Evolutionary conservation across 2,329 filamentous ascomycete genomes (phyloP), one percentile per base, ranked within the genome.

Genomic region (Geosmithia morbida): DNA sequence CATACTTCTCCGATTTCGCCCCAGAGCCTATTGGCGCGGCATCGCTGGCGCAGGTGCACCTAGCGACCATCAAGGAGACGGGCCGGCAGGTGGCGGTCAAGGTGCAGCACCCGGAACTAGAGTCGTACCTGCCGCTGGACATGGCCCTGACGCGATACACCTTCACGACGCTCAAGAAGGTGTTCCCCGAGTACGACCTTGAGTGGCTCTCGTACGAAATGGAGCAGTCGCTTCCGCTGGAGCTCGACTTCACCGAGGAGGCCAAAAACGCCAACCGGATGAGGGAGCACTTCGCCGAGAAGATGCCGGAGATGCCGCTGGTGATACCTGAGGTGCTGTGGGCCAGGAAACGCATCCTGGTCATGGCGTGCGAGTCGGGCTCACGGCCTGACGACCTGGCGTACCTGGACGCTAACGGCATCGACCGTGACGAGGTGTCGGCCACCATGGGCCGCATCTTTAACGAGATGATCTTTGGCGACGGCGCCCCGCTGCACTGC

Each of bases 401-500:
- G 16, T 97, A 85, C 59, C 71, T 98, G 3, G 92, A 97, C 62
- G 69, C 74, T 7, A 85, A 94, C 60, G 76, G 79, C 49, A 98
- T 98, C 59, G 87, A 94, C 63, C 81, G 92, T 18, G 92, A 97
- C 59, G 90, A 97, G 64, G 92, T 98, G 5, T 94, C 89, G 0
- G 89, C 90, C 1, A 85, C 88, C 0, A 71, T 98, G 3, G 84
- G 92, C 0, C 81, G 83, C 50, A 87, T 98, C 50, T 98, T 98
- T 74, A 98, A 98, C 69, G 89, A 97, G 62, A 98, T 98, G 92
- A 96, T 98, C 55, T 98, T 98, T 54, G 89, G 90, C 45, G 77
- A 82, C 46, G 76, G 83, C 50, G 90, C 90, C 0, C 88, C 92
- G 0, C 69, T 98, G 40, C 92, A 98, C 67, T 98, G 92, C 66